phyloP scores from a whole-genome alignment of 140 eudicot species.

The Erigeron philadelphicus region DNA sequence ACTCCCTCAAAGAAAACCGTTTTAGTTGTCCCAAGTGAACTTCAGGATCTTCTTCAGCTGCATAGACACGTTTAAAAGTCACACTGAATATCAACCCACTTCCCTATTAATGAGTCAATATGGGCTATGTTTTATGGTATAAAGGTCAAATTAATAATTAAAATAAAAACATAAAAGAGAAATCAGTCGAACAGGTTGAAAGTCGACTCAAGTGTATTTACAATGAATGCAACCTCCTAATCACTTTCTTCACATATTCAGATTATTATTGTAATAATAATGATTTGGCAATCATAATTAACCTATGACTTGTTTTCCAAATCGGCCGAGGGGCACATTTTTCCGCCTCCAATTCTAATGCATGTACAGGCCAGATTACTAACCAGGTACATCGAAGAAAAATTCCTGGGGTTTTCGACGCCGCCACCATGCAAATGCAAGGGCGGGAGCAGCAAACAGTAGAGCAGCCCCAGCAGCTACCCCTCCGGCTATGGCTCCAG shows the following conservation, averaged over 20 bases:
- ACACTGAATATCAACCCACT: background rate
- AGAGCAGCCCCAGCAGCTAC: conserved; percentile 98
- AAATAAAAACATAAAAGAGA: background rate
- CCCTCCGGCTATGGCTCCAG: conserved; percentile 96
- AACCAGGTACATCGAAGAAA: conserved; percentile 94
- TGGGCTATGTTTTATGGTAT: background rate
- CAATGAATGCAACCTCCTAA: no score
- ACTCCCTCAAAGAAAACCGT: conserved; percentile 47
- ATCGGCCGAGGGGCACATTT: no score
- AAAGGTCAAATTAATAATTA: background rate
- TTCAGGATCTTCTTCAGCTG: conserved; percentile 62
- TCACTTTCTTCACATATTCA: no score
- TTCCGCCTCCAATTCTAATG: background rate
- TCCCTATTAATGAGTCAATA: background rate
- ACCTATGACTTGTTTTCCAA: no score
- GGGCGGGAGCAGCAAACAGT: conserved; percentile 89
- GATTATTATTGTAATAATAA: no score
- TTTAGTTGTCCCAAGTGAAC: conserved; percentile 46
- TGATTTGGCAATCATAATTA: no score
- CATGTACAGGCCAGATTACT: conserved; percentile 17
- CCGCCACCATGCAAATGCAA: conserved; percentile 94
- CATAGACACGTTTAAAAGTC: conserved; percentile 1
- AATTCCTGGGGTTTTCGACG: conserved; percentile 74
- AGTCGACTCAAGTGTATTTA: no score
- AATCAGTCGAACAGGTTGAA: background rate